Percentiles rank a stretch among this genome's conserved stretches.
phyloP scores from a whole-genome alignment of 805 yeast genomes.

The Cyberlindnera xishuangbannaensis region DNA sequence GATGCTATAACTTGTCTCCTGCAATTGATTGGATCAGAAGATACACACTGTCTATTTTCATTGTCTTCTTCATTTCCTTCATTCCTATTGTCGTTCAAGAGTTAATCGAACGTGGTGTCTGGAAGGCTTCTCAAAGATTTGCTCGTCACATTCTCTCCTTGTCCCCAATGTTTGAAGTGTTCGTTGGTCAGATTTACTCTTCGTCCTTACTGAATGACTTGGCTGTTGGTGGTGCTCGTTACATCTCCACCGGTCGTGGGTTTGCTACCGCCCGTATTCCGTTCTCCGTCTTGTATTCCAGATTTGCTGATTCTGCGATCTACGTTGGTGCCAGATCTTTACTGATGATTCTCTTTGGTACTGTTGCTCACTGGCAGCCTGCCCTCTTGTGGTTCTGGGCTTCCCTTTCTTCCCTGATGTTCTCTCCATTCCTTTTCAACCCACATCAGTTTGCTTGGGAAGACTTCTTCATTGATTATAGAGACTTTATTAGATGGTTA shows the following conservation, averaged over 20 bases:
- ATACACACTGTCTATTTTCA: conserved; percentile 73
- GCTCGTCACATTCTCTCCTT: conserved; percentile 61
- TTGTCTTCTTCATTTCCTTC: conserved; percentile 76
- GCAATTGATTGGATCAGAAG: conserved; percentile 79
- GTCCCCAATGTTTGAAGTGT: conserved; percentile 80
- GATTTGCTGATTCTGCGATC: conserved; percentile 78
- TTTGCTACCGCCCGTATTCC: conserved; percentile 79
- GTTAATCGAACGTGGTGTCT: conserved; percentile 73
- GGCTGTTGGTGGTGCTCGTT: conserved; percentile 82
- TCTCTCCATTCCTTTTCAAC: conserved; percentile 92
- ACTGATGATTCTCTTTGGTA: conserved; percentile 66
- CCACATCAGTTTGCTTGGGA: conserved; percentile 97
- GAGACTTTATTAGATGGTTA: conserved; percentile 87
- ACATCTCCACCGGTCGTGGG: conserved; percentile 83
- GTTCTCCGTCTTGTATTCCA: conserved; percentile 65
- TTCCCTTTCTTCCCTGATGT: conserved; percentile 76
- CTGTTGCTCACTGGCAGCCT: conserved; percentile 84
- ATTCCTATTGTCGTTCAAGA: conserved; percentile 77
- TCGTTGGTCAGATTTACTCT: conserved; percentile 75
- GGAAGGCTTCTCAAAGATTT: conserved; percentile 68
- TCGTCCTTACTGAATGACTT: conserved; percentile 65
- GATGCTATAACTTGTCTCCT: conserved; percentile 71
- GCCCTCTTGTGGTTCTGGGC: conserved; percentile 98
- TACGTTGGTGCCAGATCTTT: conserved; percentile 79
- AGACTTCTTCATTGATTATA: conserved; percentile 93